These are phyloP conservation scores for Panaeolus papilionaceus DNA, from an alignment of 768 basidiomycete genomes.

Conservation along the genomic window DNA sequence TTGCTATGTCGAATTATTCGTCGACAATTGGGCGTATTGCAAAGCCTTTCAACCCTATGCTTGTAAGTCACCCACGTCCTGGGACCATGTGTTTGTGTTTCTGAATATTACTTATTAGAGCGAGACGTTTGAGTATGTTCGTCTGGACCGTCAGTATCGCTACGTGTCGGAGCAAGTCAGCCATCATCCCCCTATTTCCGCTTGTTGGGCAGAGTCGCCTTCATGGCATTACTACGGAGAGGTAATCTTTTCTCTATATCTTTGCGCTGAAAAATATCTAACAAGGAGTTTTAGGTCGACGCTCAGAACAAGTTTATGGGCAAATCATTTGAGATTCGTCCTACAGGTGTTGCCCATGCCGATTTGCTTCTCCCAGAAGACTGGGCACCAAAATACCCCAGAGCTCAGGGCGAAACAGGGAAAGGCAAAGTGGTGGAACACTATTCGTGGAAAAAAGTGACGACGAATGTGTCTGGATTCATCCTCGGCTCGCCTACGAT, in stretches of 20 bases:
- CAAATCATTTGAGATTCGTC: constrained; percentile 94
- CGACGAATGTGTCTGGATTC: constrained; percentile 90
- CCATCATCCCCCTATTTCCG: constrained; percentile 96
- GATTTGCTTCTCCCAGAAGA: constrained; percentile 79
- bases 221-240: constrained; percentile 92
- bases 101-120: constrained; percentile 48
- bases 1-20: constrained; percentile 98
- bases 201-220: constrained; percentile 93
- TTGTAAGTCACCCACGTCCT: constrained; percentile 53
- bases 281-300: constrained; percentile 66
- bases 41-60: constrained; percentile 97
- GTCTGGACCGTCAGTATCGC: constrained; percentile 86
- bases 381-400: constrained; percentile 67
- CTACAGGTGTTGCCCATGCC: constrained; percentile 92
- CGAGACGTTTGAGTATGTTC: constrained; percentile 95
- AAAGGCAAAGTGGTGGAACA: constrained; percentile 80
- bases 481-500: constrained; percentile 89
- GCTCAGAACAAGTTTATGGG: constrained; percentile 98
- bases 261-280: neutral
- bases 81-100: neutral
- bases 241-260: constrained; percentile 38
- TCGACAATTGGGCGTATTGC: constrained; percentile 96
- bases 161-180: constrained; percentile 97
- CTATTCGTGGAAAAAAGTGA: constrained; percentile 96
- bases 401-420: constrained; percentile 46